Conservation (phyloP, 2,329 filamentous ascomycete species). For the Aspergillus uvarum region DNA sequence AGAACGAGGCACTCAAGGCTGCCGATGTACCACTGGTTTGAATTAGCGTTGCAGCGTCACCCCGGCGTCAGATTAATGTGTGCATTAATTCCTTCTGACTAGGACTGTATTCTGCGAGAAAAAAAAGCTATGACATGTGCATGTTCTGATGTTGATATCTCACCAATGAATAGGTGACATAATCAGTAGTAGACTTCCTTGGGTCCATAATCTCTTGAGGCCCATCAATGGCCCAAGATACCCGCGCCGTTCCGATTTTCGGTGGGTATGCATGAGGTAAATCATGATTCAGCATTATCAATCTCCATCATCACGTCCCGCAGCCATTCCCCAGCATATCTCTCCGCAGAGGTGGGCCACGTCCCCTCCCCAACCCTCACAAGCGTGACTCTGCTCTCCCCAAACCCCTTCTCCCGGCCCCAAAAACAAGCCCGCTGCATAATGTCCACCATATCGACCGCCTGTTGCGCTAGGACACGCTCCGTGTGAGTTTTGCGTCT, state of each 20-base stretch:
- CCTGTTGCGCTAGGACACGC: constrained; percentile 39
- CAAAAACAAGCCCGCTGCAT: constrained; percentile 47
- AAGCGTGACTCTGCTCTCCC: constrained; percentile 37
- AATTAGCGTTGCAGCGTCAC: too few relatives aligned
- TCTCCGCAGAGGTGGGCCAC: neutral
- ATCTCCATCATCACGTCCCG: neutral
- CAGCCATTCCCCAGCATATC: neutral
- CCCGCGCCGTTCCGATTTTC: neutral
- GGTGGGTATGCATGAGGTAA: neutral
- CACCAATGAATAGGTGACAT: neutral
- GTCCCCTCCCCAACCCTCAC: neutral
- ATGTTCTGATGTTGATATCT: neutral
- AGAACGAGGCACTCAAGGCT: constrained; percentile 60
- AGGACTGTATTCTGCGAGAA: neutral
- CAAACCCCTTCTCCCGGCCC: constrained; percentile 41
- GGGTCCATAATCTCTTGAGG: neutral
- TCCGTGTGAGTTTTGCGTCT: neutral
- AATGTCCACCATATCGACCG: constrained; percentile 41
- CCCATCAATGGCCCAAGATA: neutral
- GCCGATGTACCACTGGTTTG: neutral
- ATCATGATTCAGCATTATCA: neutral
- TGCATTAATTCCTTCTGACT: neutral
- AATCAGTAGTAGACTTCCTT: neutral
- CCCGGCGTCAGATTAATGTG: neutral
- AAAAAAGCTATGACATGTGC: neutral